Evolutionary conservation across 192 early-diverging fungal species (phyloP), one percentile per base, ranked within the genome.

Genomic region (Umbelopsis sp.): DNA sequence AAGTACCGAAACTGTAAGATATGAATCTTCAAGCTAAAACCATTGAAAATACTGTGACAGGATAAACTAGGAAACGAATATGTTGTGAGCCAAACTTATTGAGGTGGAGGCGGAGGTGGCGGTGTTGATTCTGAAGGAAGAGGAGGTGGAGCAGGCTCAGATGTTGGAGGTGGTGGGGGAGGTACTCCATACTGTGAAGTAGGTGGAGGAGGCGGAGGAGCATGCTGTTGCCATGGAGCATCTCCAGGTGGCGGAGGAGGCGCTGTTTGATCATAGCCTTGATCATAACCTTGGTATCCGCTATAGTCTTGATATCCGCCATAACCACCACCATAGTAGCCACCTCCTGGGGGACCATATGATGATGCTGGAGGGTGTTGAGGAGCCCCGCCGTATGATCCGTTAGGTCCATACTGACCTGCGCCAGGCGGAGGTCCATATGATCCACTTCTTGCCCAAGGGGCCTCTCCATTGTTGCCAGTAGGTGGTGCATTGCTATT

Each of bases 171-270:
- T 1, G 81, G 81, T 24, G 81, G 78, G 14, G 78, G 75, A 44
- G 76, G 71, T 34, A 59, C 56, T 32, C 59, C 68, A 31, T 71
- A 45, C 14, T 76, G 71, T 20, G 73, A 66, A 22, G 79, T 66
- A 22, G 78, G 78, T 29, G 79, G 82, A 21, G 78, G 75, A 29
- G 67, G 25, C 38, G 81, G 78, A 11, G 79, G 82, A 21, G 78
- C 72, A 36, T 54, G 25, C 34, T 71, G 71, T 56, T 76, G 69
- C 72, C 75, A 80, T 17, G 72, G 72, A 22, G 73, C 66, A 34
- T 69, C 68, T 32, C 70, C 24, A 22, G 70, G 50, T 16, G 78
- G 78, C 2, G 73, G 73, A 25, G 80, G 66, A 24, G 80, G 71
- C 41, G 49, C 38, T 17, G 59, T 22, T 22, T 73, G 56, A 34